These are phyloP conservation scores for Juglanconis oblonga DNA, from an alignment of 2,329 filamentous ascomycete species.

Conservation along the genomic window DNA sequence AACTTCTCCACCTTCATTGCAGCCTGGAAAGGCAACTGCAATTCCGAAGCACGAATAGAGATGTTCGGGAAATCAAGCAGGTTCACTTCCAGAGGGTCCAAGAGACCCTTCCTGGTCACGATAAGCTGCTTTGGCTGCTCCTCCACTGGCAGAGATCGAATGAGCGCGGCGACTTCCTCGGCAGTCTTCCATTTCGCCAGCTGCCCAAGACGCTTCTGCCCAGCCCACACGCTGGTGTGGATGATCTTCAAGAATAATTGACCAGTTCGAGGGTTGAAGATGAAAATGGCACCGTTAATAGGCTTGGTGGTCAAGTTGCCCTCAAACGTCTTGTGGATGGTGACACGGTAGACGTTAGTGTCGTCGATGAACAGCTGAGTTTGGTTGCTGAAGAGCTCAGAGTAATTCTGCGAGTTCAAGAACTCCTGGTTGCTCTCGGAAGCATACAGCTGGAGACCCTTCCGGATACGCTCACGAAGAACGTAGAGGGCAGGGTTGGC, in stretches of 20 bases:
- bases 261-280: constrained; percentile 98
- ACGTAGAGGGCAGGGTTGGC: constrained; percentile 97
- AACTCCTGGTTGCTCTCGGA: constrained; percentile 99
- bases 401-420: constrained; percentile 98
- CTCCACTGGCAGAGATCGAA: constrained; percentile 91
- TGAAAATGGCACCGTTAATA: constrained; percentile 99
- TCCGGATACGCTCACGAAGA: constrained; percentile 93
- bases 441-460: constrained; percentile 95
- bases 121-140: constrained; percentile 99
- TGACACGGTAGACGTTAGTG: constrained; percentile 98
- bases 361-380: constrained; percentile 99
- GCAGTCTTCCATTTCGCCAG: constrained; percentile 99
- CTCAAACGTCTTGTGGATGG: constrained; percentile 99
- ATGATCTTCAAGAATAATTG: constrained; percentile 99
- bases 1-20: constrained; percentile 99
- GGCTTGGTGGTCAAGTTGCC: constrained; percentile 98
- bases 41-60: constrained; percentile 92
- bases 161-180: constrained; percentile 97
- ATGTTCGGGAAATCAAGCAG: constrained; percentile 98
- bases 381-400: constrained; percentile 97
- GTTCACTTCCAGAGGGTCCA: constrained; percentile 96
- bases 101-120: constrained; percentile 92
- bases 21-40: constrained; percentile 97
- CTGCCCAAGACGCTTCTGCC: constrained; percentile 97
- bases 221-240: constrained; percentile 98